These are phyloP conservation scores for Pterocarpus santalinus DNA, from an alignment of 306 rosid genomes.

Conservation along the genomic window DNA sequence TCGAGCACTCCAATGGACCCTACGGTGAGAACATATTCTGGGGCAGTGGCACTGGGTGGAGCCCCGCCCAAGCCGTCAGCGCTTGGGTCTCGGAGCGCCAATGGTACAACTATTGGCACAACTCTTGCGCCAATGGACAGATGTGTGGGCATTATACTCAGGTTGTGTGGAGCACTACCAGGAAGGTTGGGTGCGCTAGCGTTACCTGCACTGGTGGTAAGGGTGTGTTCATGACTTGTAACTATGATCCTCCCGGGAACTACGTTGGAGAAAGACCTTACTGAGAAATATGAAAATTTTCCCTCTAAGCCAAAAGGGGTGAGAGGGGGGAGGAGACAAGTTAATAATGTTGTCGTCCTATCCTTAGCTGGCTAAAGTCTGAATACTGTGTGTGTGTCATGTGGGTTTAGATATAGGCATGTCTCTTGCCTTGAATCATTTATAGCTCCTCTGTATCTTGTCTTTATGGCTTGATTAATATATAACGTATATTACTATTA, in stretches of 20 bases:
- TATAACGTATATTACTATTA: neutral
- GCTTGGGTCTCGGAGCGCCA: constrained; percentile 78
- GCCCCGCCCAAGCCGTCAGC: constrained; percentile 68
- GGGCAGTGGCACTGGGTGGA: constrained; percentile 90
- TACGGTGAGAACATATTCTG: constrained; percentile 95
- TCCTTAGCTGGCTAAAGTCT: neutral
- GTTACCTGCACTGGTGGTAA: constrained; percentile 62
- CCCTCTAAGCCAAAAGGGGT: neutral
- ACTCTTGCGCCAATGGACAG: constrained; percentile 65
- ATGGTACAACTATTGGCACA: constrained; percentile 64
- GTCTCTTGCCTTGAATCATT: constrained; percentile 22
- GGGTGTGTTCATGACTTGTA: constrained; percentile 86
- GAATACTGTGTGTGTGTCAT: constrained; percentile 39
- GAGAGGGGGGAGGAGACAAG: neutral
- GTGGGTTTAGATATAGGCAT: constrained; percentile 30
- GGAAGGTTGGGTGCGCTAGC: constrained; percentile 73
- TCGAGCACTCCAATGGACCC: constrained; percentile 81
- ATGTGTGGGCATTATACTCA: constrained; percentile 94
- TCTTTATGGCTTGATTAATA: constrained; percentile 26
- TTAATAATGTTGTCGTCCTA: constrained; percentile 15
- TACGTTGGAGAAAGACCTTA: constrained; percentile 86
- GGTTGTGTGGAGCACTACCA: constrained; percentile 73
- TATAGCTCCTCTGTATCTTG: constrained; percentile 34
- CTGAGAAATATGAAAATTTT: constrained; percentile 46
- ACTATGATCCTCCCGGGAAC: constrained; percentile 95